Percentiles rank a stretch among this genome's conserved stretches.
phyloP scores from a whole-genome alignment of 2,329 filamentous ascomycete species.

The Trichoderma brevicompactum region DNA sequence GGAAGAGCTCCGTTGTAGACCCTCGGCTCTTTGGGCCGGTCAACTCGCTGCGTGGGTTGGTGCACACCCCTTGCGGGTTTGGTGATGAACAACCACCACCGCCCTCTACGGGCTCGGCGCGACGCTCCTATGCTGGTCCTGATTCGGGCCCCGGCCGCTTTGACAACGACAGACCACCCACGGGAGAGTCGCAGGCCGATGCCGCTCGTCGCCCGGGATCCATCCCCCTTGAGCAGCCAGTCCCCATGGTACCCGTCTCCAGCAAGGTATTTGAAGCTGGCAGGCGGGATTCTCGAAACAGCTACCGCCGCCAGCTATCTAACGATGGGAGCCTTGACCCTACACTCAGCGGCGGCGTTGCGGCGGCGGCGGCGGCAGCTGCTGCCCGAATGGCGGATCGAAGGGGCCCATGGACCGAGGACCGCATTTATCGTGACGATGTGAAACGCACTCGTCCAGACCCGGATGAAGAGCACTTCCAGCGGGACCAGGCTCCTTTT shows the following conservation, averaged over 20 bases:
- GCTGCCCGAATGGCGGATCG: conserved; percentile 42
- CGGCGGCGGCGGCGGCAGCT: conserved; percentile 55
- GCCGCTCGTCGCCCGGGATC: conserved; percentile 57
- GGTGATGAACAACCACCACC: conserved; percentile 42
- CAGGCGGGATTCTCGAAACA: conserved; percentile 41
- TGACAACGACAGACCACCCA: conserved; percentile 59
- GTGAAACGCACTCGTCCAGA: conserved; percentile 30
- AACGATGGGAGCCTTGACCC: conserved; percentile 45
- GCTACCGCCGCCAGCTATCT: conserved; percentile 41
- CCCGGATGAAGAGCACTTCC: conserved; percentile 10
- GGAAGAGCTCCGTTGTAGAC: conserved; percentile 59
- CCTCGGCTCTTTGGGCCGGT: conserved; percentile 62
- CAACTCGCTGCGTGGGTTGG: conserved; percentile 63
- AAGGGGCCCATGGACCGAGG: conserved; percentile 31
- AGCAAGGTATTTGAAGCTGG: conserved; percentile 65
- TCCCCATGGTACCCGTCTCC: conserved; percentile 75
- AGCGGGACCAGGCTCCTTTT: conserved; percentile 27
- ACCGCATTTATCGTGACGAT: conserved; percentile 33
- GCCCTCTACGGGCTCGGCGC: conserved; percentile 50
- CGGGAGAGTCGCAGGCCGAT: conserved; percentile 49
- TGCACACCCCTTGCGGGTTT: conserved; percentile 60
- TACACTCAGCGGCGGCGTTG: conserved; percentile 44
- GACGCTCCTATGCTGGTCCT: conserved; percentile 68
- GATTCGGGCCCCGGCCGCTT: conserved; percentile 65
- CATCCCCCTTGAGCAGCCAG: conserved; percentile 81